Percentiles rank a stretch among this genome's conserved stretches.
These are phyloP conservation scores for Gaertneriomyces sp. DNA, from an alignment of 192 early-diverging fungal genomes.

Conservation along the genomic window DNA sequence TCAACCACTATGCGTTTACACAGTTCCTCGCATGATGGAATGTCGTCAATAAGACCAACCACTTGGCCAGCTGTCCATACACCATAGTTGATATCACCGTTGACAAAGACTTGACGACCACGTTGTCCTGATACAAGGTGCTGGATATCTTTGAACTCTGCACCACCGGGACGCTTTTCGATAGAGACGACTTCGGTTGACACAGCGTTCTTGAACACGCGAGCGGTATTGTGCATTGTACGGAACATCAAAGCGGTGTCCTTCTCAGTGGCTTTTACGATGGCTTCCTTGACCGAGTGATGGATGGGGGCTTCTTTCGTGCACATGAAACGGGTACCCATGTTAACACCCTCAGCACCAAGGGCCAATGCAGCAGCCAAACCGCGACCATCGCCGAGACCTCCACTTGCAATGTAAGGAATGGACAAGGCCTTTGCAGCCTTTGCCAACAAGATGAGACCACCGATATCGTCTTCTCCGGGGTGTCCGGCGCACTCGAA, in stretches of 20 bases:
- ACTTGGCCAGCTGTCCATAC: constrained; percentile 67
- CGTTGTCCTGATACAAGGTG: constrained; percentile 64
- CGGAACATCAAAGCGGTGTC: constrained; percentile 66
- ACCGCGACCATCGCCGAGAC: constrained; percentile 75
- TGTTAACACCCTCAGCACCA: constrained; percentile 65
- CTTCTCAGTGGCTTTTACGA: constrained; percentile 65
- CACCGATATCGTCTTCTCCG: constrained; percentile 76
- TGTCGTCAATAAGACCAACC: constrained; percentile 71
- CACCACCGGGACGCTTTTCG: constrained; percentile 62
- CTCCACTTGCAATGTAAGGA: constrained; percentile 74
- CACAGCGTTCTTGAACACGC: constrained; percentile 71
- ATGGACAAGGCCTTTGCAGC: constrained; percentile 64
- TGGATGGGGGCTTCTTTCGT: constrained; percentile 71
- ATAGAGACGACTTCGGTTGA: constrained; percentile 64
- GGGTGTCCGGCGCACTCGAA: constrained; percentile 85
- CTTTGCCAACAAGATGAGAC: constrained; percentile 67
- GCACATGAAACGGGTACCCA: constrained; percentile 84
- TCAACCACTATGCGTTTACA: constrained; percentile 53
- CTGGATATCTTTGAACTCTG: constrained; percentile 64
- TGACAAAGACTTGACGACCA: constrained; percentile 44
- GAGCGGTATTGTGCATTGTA: constrained; percentile 62
- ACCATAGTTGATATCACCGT: constrained; percentile 44
- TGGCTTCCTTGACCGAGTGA: constrained; percentile 68
- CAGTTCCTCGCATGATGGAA: constrained; percentile 69
- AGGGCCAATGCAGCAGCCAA: constrained; percentile 57